Base-by-base conservation (phyloP, 257 asterid species). In the Fraxinus quadrangulata region DNA sequence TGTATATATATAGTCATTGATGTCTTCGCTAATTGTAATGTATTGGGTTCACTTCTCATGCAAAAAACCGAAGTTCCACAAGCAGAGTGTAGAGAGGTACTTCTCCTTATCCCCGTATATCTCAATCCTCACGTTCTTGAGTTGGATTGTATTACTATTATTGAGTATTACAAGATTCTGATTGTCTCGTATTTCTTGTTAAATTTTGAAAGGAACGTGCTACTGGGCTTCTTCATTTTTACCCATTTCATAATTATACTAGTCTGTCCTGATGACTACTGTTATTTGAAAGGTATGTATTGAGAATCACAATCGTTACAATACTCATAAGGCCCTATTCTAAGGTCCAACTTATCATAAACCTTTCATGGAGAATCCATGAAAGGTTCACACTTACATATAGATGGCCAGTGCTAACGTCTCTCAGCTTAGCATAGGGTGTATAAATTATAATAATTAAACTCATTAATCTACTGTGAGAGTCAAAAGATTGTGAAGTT, bases 31-130 rank as follows among this genome's bases (percentile, higher is more conserved):
- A 63, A 23, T 28, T 63, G 34, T 65, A 61, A 23, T 24, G 80
- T 42, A 75, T 24, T 70, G 76, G 66, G 78, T 59, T 68, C 12
- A 67, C 71, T 61, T 81, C 77, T 70, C 83, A 82, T 82, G 84
- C 88, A 45, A 49, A 77, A 42, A 70, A 42, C 40, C 71, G 40
- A 72, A 61, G 14, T 61, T 37, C 36, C 10, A 65, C 39, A 5
- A 56, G 39, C 49, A 42, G 67, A 40, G 24, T 54, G 63, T 24
- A 54, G 67, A 45, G 65, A 42, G 66, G 51, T 74, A 56, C 12
- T 37, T 42, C 73, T 13, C 28, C 26, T 47, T n/a, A 76, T 56
- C 10, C 3, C 36, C 6, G 9, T 30, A 67, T n/a, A 19, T 3
- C 21, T 80, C 16, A 4, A 26, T 70, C 36, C 17, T 28, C 11